A percentile compares a stretch with the other conserved stretches of the same genome.
These are phyloP conservation scores for Aspergillus kassunensis DNA, from an alignment of 495 filamentous ascomycete genomes.

Conservation along the genomic window DNA sequence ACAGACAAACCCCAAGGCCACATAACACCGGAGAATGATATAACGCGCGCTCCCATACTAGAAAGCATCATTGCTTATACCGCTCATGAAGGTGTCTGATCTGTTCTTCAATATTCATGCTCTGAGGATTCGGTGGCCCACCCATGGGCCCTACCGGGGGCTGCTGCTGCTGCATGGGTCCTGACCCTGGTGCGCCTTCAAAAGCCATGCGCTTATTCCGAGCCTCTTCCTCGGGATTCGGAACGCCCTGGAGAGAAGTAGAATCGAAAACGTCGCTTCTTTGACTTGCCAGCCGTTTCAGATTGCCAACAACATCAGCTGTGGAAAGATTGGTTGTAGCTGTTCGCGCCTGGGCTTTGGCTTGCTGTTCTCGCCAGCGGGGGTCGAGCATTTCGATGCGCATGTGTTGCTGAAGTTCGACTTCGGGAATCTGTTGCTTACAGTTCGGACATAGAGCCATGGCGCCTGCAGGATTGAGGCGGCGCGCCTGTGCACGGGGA, in stretches of 20 bases:
- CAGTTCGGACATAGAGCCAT: conserved; percentile 92
- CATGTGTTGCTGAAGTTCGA: conserved; percentile 92
- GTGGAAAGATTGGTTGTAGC: conserved; percentile 86
- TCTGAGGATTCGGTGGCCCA: conserved; percentile 36
- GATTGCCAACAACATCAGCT: conserved; percentile 82
- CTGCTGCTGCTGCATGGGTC: conserved; percentile 19
- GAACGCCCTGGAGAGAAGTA: conserved; percentile 22
- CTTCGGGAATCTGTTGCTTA: conserved; percentile 77
- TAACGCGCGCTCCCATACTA: conserved; percentile 7
- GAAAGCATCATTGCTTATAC: conserved; percentile 11
- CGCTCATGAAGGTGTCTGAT: conserved; percentile 47
- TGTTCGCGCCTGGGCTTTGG: conserved; percentile 77
- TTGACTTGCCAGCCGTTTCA: conserved; percentile 94
- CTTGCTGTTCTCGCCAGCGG: conserved; percentile 91
- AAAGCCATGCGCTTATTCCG: conserved; percentile 72
- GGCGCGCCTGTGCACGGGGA: conserved; percentile 71
- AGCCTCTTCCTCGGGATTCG: conserved; percentile 62
- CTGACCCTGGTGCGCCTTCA: conserved; percentile 22
- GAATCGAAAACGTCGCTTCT: conserved; percentile 87
- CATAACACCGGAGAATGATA: conserved; percentile 2
- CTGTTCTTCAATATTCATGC: conserved; percentile 48
- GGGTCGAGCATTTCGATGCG: conserved; percentile 94
- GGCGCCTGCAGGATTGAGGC: conserved; percentile 54
- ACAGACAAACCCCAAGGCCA: neutral
- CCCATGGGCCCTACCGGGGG: conserved; percentile 27